Evolutionary conservation across 441 rosid species (phyloP), one percentile per base, ranked within the genome.

Genomic region (Populus tomentosa): DNA sequence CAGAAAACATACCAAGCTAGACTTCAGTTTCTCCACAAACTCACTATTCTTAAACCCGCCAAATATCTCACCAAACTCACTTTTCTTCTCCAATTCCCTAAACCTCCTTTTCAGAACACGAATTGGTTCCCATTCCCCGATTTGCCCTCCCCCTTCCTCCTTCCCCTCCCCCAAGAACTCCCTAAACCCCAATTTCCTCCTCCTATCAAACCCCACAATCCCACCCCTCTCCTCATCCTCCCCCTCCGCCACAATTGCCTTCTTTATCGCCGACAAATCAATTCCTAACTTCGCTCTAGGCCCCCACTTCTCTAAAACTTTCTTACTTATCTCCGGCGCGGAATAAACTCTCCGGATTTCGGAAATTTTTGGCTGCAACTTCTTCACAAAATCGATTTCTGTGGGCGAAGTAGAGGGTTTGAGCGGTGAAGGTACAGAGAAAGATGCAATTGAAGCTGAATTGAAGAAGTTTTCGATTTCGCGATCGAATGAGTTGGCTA

Each of bases 261-360:
- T 92, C 86, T 83, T 91, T 80, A 91, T 91, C 61, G 93, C 89
- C 71, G 97, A 94, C 63, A 94, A 74, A 82, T 96, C 97, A 4
- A 94, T 89, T 78, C 89, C 92, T 66, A 94, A 72, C 81, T 83
- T 92, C 70, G 94, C 92, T 79, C 86, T 86, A 4, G 97, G 92
- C 2, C 88, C 89, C 99, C 95, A 94, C 83, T 86, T 92, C 91
- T 90, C 95, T 84, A 92, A 80, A 59, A 93, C 99, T 75, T 86
- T 91, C 81, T 90, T 87, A 59, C 99, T 93, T 20, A 95, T 88
- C 77, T 89, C 97, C 70, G 98, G 99, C 24, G 95, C 95, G 46
- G 97, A 94, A 78, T 94, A 95, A 21, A 86, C 93, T 88, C 97
- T 86, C 53, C 97, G 90, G 28, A 95, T 87, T 87, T 95, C 99